Evolutionary conservation across 352 stramenopile species (phyloP), one percentile per base, ranked within the genome.

Genomic region (Pythium angustatum): DNA sequence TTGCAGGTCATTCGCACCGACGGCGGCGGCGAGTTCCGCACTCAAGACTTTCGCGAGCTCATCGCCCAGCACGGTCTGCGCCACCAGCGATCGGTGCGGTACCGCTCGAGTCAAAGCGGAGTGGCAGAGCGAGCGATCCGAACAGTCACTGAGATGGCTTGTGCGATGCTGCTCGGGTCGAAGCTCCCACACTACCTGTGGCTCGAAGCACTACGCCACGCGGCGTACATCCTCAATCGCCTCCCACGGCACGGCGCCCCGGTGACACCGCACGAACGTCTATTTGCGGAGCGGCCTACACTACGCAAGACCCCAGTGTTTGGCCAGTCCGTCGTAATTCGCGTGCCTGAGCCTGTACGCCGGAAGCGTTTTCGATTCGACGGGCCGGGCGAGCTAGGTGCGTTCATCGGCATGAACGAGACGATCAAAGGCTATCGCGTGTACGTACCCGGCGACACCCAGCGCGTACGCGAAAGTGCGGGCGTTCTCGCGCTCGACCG

Each of bases 1-100:
- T 38, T 49, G 22, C 48, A 64, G 26, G 34, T 57, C 5, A 15
- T 64, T 6, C 10, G 57, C 3, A 58, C 57, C 14, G 57, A 64
- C 21, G 57, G 57, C 17, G 57, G 47, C 12, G 24, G 31, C 30
- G 57, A 57, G 24, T 57, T 64, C 14, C 9, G 27, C 1, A 50
- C 43, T 17, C 8, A 33, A 4, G 57, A 64, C 34, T 64, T 58
- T 15, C 57, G 57, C 0, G 7, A 12, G 6, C 31, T 64, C 26
- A 34, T 34, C 5, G 30, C 26, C 9, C 26, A 31, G 3, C 19
- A 57, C n/a, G 57, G 57, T 34, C 22, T 64, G 3, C 7, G 52
- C 6, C 57, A 50, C 4, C 45, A 64, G 33, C 57, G 22, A n/a
- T 38, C 57, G 3, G 51, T 26, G 6, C 22, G 45, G 3, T 64